Percentiles rank a stretch among this genome's conserved stretches.
Conservation (phyloP, 805 yeast species). For the Metschnikowia gruessii region DNA sequence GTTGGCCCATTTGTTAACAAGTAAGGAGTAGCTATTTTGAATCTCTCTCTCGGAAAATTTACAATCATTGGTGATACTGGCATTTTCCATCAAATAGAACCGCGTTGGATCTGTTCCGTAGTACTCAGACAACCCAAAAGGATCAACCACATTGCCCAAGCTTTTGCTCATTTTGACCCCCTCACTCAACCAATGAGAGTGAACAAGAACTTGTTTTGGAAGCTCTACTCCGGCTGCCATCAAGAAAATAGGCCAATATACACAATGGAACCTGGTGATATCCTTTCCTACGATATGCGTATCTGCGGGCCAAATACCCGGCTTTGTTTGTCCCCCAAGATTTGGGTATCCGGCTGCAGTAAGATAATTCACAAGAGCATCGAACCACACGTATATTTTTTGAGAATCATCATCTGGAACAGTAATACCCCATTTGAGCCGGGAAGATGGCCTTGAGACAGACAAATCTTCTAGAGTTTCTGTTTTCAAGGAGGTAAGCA, state of each 20-base stretch:
- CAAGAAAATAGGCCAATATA: conserved; percentile 91
- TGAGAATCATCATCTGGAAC: conserved; percentile 82
- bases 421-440: conserved; percentile 85
- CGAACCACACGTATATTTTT: conserved; percentile 93
- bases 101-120: conserved; percentile 76
- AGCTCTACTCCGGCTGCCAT: conserved; percentile 73
- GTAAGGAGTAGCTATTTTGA: conserved; percentile 51
- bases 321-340: conserved; percentile 10
- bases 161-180: conserved; percentile 95
- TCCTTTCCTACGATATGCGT: conserved; percentile 91
- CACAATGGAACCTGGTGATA: conserved; percentile 80
- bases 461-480: conserved; percentile 63
- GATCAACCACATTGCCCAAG: conserved; percentile 91
- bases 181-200: conserved; percentile 89
- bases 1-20: conserved; percentile 83
- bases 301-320: conserved; percentile 54
- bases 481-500: conserved; percentile 56
- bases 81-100: conserved; percentile 71
- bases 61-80: conserved; percentile 73
- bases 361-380: conserved; percentile 82
- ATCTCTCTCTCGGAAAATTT: conserved; percentile 66
- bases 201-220: conserved; percentile 79
- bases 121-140: conserved; percentile 55
- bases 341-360: conserved; percentile 61
- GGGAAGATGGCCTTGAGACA: conserved; percentile 76